Evolutionary conservation across 768 basidiomycete genomes (phyloP), one percentile per base, ranked within the genome.

Genomic region (Termitomyces sp.): DNA sequence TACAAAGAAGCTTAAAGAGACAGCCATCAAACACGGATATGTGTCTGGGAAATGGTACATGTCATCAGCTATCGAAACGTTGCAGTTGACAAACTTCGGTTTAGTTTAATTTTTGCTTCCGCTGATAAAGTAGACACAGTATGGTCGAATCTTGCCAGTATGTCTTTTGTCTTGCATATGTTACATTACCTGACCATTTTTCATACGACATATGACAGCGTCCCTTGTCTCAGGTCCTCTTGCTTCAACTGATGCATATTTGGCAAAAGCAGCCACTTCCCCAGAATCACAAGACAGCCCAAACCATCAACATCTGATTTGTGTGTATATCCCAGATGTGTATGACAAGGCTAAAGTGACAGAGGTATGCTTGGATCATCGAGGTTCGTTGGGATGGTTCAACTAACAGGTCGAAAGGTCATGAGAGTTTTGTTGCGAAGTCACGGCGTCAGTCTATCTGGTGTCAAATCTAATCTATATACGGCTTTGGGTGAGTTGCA

Each of bases 381-480:
- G 46, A 39, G 4, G 49, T 65, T 18, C 56, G 50, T 50, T 29
- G 36, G 14, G 18, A 16, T 32, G 46, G n/a, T 24, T 9, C 2
- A 42, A 47, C 22, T 54, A 32, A 39, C 14, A 36, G 55, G 53
- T 55, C 36, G 18, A 42, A 51, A 87, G 88, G 83, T 88, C 31
- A 88, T 90, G 86, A 83, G 77, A 65, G 73, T 86, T 5, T 73
- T 91, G 10, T 64, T 90, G 44, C 73, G 84, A 56, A 76, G 83
- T 51, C 88, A 89, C 67, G 87, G 88, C 0, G 65, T 83, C 49
- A 83, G 76, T 63, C 75, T 88, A 9, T 81, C 76, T 61, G 87
- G 87, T 8, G 88, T 89, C 14, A 91, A 91, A 64, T 82, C 86
- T 5, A 74, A 90, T 65, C 63, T 91, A 46, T 90, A 90, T 63